A percentile compares a stretch with the other conserved stretches of the same genome.
Evolutionary conservation across 176 grass and related monocot genomes (phyloP).

Genomic region (Avena sativa): DNA sequence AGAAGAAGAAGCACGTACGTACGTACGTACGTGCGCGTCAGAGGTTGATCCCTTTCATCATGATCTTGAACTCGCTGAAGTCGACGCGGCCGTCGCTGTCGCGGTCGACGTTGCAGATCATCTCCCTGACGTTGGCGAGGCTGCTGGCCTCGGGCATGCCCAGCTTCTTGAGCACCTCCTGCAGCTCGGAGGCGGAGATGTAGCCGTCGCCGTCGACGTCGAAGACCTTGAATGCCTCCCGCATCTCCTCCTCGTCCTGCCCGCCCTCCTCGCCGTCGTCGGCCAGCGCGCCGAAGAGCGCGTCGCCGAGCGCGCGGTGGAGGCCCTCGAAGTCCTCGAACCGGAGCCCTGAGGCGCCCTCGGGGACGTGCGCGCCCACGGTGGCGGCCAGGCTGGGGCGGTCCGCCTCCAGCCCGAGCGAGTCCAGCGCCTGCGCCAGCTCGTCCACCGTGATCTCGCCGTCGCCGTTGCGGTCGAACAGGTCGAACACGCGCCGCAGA

Average conservation of each 20-base stretch:
- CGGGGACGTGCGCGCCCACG: constrained; percentile 55
- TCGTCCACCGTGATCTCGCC: constrained; percentile 81
- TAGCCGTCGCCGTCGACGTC: constrained; percentile 77
- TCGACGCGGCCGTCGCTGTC: constrained; percentile 63
- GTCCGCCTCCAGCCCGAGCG: constrained; percentile 69
- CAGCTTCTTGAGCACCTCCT: constrained; percentile 68
- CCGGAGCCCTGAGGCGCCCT: constrained; percentile 51
- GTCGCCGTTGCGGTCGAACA: constrained; percentile 85
- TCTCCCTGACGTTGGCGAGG: constrained; percentile 60
- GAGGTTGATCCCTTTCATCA: constrained; percentile 71
- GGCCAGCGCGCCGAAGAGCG: constrained; percentile 50
- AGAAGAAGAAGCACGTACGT: too few relatives aligned
- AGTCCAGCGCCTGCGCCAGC: constrained; percentile 75
- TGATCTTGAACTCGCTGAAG: constrained; percentile 73
- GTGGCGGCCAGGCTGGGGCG: constrained; percentile 44
- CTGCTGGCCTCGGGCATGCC: constrained; percentile 63
- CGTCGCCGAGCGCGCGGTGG: constrained; percentile 67
- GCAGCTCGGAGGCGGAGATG: constrained; percentile 74
- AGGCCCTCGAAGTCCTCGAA: constrained; percentile 72
- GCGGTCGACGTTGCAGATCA: constrained; percentile 79
- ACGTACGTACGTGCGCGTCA: neutral
- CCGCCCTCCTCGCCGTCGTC: neutral
- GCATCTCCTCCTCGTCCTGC: constrained; percentile 60
- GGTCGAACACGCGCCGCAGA: constrained; percentile 75
- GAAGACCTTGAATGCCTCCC: constrained; percentile 81